Conservation (phyloP, 2,329 filamentous ascomycete species). For the Penicillium olsonii region DNA sequence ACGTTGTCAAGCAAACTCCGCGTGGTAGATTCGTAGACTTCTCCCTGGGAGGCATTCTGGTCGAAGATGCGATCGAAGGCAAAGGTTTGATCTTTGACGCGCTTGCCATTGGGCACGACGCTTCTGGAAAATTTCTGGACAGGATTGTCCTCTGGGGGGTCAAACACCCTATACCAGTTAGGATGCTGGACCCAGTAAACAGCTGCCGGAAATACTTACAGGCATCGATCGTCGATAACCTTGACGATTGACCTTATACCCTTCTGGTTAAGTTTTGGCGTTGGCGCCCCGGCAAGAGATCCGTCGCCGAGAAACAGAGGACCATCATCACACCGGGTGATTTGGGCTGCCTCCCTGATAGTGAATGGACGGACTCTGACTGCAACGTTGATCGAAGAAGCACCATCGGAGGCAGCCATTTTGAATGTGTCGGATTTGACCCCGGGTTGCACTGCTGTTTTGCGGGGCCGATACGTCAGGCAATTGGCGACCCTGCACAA, state of each 20-base stretch:
- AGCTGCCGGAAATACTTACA: conserved; percentile 63
- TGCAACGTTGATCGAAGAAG: conserved; percentile 53
- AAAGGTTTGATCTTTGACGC: conserved; percentile 96
- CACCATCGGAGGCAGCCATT: conserved; percentile 47
- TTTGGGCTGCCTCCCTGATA: conserved; percentile 91
- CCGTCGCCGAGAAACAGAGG: conserved; percentile 95
- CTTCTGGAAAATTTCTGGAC: conserved; percentile 84
- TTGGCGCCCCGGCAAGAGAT: conserved; percentile 81
- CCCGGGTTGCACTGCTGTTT: conserved; percentile 13
- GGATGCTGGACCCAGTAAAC: conserved; percentile 6
- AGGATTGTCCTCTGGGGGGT: conserved; percentile 92
- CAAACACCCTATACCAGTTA: conserved; percentile 71
- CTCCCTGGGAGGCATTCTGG: conserved; percentile 85
- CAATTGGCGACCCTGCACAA: conserved; percentile 20
- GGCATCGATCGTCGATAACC: conserved; percentile 90
- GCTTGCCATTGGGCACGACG: conserved; percentile 80
- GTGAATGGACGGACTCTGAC: conserved; percentile 68
- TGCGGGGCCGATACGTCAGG: conserved; percentile 24
- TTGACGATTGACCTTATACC: conserved; percentile 92
- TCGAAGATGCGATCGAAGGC: conserved; percentile 97
- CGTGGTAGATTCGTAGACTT: conserved; percentile 94
- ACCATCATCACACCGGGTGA: conserved; percentile 74
- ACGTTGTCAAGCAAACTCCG: conserved; percentile 89
- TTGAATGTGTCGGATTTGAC: conserved; percentile 18
- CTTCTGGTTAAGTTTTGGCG: conserved; percentile 80